Base-by-base conservation (phyloP, 2,329 filamentous ascomycete species). In the Monosporascus sp. region DNA sequence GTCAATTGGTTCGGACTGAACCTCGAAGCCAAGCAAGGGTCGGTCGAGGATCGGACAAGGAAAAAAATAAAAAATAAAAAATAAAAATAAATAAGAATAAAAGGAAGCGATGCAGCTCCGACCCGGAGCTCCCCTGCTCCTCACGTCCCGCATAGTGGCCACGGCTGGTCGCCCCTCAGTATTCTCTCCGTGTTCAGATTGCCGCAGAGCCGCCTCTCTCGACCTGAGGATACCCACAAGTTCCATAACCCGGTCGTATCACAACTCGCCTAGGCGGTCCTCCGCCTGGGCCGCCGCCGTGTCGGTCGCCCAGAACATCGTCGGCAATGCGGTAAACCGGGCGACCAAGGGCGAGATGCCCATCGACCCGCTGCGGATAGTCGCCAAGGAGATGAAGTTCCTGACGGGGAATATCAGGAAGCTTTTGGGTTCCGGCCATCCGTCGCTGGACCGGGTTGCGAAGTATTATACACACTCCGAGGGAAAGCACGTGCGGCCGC, bases 401-500 rank as follows among this genome's bases (percentile, higher is more conserved):
- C 76, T 97, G 66, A 96, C 90, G 11, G 91, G 91, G 52, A 96
- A 97, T 65, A 96, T 97, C 71, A 83, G 90, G 56, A 89, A 95
- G 68, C 79, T 97, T n/a, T 77, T 97, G 17, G 93, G 93, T 6
- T 97, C 92, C 0, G 93, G 93, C 6, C 93, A 99, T 68, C 94
- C 94, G 0, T 91, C 92, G 46, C 82, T 99, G 56, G 94, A 97
- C 68, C 92, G 90, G 43, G 93, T 92, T 27, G 91, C 94, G 50
- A 99, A 99, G 74, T 99, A 99, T 78, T 99, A 99, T 72, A 96
- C 94, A 22, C 89, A 93, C 66, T 90, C 90, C 55, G 91, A 97
- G 77, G 94, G 94, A 58, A 99, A 99, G 76, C 94, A 97, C 73
- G 87, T 99, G 63, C 87, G 94, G 61, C 94, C 94, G 31, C 83